Conservation (phyloP, 2,329 filamentous ascomycete species). For the Apiospora malaysiana region DNA sequence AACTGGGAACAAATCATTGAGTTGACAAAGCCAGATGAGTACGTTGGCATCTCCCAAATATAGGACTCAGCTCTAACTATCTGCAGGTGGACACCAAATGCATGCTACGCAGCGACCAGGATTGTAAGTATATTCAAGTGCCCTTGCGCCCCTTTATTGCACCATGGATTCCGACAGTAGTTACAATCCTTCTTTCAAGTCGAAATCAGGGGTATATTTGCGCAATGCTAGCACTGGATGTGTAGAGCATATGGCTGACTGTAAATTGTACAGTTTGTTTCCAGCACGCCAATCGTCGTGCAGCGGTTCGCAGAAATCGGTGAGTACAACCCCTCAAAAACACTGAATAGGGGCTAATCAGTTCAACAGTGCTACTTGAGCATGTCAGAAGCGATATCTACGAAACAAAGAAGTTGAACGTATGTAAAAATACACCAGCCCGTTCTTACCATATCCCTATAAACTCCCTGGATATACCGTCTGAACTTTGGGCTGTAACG, state of each 20-base stretch:
- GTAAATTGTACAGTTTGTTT: constrained; percentile 67
- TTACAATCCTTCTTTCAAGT: background rate
- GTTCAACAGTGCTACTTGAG: background rate
- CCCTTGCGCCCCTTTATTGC: background rate
- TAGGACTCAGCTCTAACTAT: background rate
- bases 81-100: constrained; percentile 67
- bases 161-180: background rate
- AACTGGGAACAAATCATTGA: constrained; percentile 89
- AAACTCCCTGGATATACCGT: background rate
- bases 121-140: constrained; percentile 50
- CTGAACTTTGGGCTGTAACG: background rate
- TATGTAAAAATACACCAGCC: background rate
- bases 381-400: constrained; percentile 90
- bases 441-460: background rate
- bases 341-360: background rate
- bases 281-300: constrained; percentile 77
- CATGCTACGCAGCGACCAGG: constrained; percentile 85
- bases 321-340: too few species aligned
- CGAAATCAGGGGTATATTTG: background rate
- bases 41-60: background rate
- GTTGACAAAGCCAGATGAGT: constrained; percentile 77
- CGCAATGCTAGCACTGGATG: background rate
- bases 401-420: constrained; percentile 92
- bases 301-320: constrained; percentile 88
- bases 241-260: background rate